Base-by-base conservation (phyloP, 1,284 basidiomycete species). In the Polyporus tsugae region DNA sequence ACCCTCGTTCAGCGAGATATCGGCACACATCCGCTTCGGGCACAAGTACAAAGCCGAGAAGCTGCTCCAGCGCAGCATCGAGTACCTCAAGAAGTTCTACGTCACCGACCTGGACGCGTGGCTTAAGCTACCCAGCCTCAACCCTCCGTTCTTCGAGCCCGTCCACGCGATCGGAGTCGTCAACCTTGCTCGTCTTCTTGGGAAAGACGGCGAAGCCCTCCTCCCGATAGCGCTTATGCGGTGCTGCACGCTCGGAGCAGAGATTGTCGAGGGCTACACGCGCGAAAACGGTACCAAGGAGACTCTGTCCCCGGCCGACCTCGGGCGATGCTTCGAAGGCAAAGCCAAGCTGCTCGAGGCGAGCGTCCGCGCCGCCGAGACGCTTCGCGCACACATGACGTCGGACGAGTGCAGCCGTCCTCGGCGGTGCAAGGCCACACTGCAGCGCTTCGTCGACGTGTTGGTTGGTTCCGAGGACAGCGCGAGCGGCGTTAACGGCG, bases 151-250 rank as follows among this genome's bases (percentile, higher is more conserved):
- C 2, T 68, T 67, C 41, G 41, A 65, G 15, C 39, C 22, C 62
- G 22, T 62, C n/a, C 64, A 71, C 38, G 59, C 41, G 38, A 70
- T 72, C 35, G 71, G 68, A 29, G 71, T 70, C 29, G 68, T 72
- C 41, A 72, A 70, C 42, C 39, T 72, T 60, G 71, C 71, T 35
- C 64, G 68, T 17, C 57, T 66, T 42, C 66, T 58, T 5, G 36
- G 55, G 19, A 44, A 63, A 15, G 59, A 59, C 15, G 55, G 55
- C 4, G 55, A n/a, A 10, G 35, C 22, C 5, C 49, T 72, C 1
- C 65, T 70, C 15, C 64, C 68, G 2, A 41, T 62, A 2, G 71
- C 68, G 4, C 62, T 72, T 19, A 61, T 66, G 62, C 39, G 41
- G 13, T 72, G 70, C 67, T 72, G 67, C 62, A 64, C 46, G 63